A percentile compares a stretch with the other conserved stretches of the same genome.
phyloP scores from a whole-genome alignment of 352 stramenopile species.

The Hyaloperonospora arabidopsidis region DNA sequence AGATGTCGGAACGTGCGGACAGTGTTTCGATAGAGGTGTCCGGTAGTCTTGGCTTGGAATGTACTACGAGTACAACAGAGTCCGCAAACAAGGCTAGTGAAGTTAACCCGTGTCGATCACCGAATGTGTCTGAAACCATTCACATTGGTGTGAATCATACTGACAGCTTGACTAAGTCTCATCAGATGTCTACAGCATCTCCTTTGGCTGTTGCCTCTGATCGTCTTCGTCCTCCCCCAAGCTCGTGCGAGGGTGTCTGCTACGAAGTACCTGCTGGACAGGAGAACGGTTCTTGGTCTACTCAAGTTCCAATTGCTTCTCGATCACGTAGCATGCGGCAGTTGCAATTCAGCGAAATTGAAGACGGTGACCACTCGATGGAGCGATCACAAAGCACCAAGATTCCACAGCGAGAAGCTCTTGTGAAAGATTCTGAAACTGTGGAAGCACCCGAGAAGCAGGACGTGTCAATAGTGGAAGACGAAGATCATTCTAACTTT shows the following conservation, averaged over 20 bases:
- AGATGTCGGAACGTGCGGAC: not conserved
- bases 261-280: not conserved
- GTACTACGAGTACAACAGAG: not conserved
- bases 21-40: conserved; percentile 11
- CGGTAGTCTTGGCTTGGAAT: not conserved
- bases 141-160: conserved; percentile 16
- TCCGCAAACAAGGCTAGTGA: not conserved
- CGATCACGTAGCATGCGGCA: conserved; percentile 30
- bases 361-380: not conserved
- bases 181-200: conserved; percentile 21
- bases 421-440: too few species aligned
- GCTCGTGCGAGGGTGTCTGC: not conserved
- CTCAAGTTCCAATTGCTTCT: conserved; percentile 14
- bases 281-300: conserved; percentile 1
- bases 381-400: conserved; percentile 7
- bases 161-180: conserved; percentile 25
- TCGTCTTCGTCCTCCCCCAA: conserved; percentile 13
- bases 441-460: not conserved
- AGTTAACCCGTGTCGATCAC: not conserved
- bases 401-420: not conserved
- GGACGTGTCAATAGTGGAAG: not conserved
- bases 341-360: conserved; percentile 37
- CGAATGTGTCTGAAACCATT: not conserved
- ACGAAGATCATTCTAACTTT: conserved; percentile 5
- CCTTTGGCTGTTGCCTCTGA: conserved; percentile 16